Evolutionary conservation across 1,139 yeast genomes (phyloP).

Genomic region (Suhomyces bribrorum): DNA sequence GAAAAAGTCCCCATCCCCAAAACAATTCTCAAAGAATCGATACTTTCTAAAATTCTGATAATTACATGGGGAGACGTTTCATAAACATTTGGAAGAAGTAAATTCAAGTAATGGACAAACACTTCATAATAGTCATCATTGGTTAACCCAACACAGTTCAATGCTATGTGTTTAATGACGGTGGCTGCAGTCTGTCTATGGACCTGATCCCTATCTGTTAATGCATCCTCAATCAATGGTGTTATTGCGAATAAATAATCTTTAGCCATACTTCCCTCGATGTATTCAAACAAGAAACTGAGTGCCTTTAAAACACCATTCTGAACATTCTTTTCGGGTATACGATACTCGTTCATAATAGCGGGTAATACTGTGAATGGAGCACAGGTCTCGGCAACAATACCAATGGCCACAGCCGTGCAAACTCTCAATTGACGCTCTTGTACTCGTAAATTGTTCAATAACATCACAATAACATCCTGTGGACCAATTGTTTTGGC

Average conservation of each 20-base stretch:
- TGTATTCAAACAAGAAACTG: slow-evolving; percentile 92
- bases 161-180: slow-evolving; percentile 78
- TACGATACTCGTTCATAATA: slow-evolving; percentile 90
- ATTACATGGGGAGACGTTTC: slow-evolving; percentile 97
- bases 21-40: slow-evolving; percentile 71
- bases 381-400: slow-evolving; percentile 90
- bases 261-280: slow-evolving; percentile 70
- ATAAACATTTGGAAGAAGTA: slow-evolving; percentile 79
- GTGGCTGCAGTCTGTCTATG: slow-evolving; percentile 96
- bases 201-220: slow-evolving; percentile 87
- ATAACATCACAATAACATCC: slow-evolving; percentile 82
- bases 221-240: slow-evolving; percentile 85
- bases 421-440: slow-evolving; percentile 96
- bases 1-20: slow-evolving; percentile 75
- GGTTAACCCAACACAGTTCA: slow-evolving; percentile 76
- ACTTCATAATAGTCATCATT: slow-evolving; percentile 68
- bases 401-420: slow-evolving; percentile 97
- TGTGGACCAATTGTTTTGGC: slow-evolving; percentile 96
- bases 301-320: slow-evolving; percentile 92
- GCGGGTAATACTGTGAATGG: slow-evolving; percentile 98
- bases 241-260: slow-evolving; percentile 83
- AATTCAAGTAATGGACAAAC: slow-evolving; percentile 67
- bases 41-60: slow-evolving; percentile 73
- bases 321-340: slow-evolving; percentile 91
- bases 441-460: slow-evolving; percentile 85